phyloP scores from a whole-genome alignment of 164 flowering plant genomes.

The Berberis vulgaris region DNA sequence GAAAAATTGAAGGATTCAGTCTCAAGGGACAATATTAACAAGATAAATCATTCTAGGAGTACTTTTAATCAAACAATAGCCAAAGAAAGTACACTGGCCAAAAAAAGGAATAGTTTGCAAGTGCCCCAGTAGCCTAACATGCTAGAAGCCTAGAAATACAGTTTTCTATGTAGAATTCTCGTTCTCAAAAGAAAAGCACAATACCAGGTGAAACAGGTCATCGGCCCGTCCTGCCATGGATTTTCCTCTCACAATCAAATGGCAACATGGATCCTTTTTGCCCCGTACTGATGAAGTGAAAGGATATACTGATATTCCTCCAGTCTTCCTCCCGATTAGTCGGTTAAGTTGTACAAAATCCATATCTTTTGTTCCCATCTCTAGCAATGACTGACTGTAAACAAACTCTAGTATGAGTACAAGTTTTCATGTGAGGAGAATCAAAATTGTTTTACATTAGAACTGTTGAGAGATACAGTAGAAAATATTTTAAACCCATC shows the following conservation, averaged over 20 bases:
- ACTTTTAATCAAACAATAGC: no score
- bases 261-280: conserved; percentile 61
- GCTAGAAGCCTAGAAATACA: no score
- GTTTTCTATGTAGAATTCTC: no score
- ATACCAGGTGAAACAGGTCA: conserved; percentile 90
- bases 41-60: no score
- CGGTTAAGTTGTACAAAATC: conserved; percentile 92
- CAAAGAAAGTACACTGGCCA: no score
- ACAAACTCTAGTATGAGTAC: conserved; percentile 6
- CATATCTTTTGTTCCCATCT: conserved; percentile 98
- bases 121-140: no score
- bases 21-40: no score
- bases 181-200: background rate
- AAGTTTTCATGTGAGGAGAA: background rate
- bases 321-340: conserved; percentile 96
- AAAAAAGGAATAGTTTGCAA: no score
- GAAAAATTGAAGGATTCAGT: no score
- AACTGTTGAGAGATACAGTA: background rate
- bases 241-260: conserved; percentile 85
- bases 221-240: conserved; percentile 89
- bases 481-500: no score
- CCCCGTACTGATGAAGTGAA: conserved; percentile 80
- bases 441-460: no score
- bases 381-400: conserved; percentile 86
- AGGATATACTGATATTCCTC: conserved; percentile 96